Conservation (phyloP, 129 eudicot genomes). For the Helianthus tuberosus region DNA sequence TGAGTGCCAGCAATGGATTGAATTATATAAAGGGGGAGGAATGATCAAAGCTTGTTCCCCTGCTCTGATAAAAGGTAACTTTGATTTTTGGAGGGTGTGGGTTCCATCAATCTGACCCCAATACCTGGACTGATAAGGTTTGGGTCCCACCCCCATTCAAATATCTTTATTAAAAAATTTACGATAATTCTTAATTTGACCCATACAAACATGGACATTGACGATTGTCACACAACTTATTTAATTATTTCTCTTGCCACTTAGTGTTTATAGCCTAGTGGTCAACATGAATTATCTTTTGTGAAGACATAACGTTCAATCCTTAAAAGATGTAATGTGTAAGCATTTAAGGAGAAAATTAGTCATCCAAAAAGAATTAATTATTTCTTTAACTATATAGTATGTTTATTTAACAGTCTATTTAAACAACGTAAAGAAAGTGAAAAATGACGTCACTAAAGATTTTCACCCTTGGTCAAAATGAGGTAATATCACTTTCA, state of each 20-base stretch:
- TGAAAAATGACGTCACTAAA: conserved; percentile 24
- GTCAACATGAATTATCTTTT: no score
- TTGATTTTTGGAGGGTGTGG: conserved; percentile 56
- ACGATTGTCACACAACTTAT: conserved; percentile 32
- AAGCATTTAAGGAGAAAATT: no score
- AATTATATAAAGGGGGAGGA: conserved; percentile 46
- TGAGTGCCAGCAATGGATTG: conserved; percentile 37
- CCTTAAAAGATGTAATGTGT: no score
- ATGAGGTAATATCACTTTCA: conserved; percentile 26
- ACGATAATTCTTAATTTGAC: conserved; percentile 28
- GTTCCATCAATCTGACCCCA: conserved; percentile 72
- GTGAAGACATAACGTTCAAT: no score
- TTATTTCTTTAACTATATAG: no score
- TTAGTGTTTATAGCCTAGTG: no score
- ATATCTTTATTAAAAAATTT: conserved; percentile 21
- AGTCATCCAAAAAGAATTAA: no score
- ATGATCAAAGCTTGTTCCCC: conserved; percentile 79
- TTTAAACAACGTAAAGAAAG: background rate
- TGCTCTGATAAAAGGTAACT: conserved; percentile 54
- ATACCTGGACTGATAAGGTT: conserved; percentile 88
- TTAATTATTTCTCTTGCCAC: background rate
- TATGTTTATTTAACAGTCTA: background rate
- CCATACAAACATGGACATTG: conserved; percentile 32
- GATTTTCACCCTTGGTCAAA: conserved; percentile 34
- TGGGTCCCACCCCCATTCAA: conserved; percentile 56